Evolutionary conservation across 1,284 basidiomycete genomes (phyloP).

Genomic region (Mycena sp.): DNA sequence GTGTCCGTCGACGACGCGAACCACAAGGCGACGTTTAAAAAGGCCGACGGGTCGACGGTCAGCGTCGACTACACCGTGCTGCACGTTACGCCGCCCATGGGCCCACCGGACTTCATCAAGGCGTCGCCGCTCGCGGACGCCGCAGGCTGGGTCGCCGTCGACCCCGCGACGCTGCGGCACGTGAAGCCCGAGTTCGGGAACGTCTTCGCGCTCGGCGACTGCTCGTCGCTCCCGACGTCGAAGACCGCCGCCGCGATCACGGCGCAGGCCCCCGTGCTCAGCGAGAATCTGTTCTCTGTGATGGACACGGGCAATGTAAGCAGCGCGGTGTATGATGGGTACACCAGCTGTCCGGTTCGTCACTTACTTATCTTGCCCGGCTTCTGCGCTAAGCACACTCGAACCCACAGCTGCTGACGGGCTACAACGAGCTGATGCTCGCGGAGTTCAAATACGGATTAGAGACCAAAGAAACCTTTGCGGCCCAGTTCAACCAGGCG

Average conservation of each 20-base stretch:
- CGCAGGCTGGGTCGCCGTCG: slow-evolving; percentile 90
- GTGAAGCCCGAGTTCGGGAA: slow-evolving; percentile 83
- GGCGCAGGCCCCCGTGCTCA: slow-evolving; percentile 90
- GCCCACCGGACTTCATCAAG: slow-evolving; percentile 87
- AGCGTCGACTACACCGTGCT: slow-evolving; percentile 85
- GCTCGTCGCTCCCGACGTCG: slow-evolving; percentile 90
- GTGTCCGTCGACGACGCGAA: slow-evolving; percentile 75
- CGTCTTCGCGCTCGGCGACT: slow-evolving; percentile 92
- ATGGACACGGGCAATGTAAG: slow-evolving; percentile 78
- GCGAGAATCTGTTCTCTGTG: slow-evolving; percentile 86
- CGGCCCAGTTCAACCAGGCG: slow-evolving; percentile 73
- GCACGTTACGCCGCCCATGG: slow-evolving; percentile 94
- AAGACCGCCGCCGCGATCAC: slow-evolving; percentile 97
- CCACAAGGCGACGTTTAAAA: slow-evolving; percentile 88
- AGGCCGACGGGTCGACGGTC: slow-evolving; percentile 70
- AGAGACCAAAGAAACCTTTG: slow-evolving; percentile 89
- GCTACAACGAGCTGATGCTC: slow-evolving; percentile 88
- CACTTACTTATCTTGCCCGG: slow-evolving; percentile 8
- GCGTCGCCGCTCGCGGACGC: slow-evolving; percentile 81
- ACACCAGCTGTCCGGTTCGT: slow-evolving; percentile 85
- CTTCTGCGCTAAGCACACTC: slow-evolving; percentile 30
- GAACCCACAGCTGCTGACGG: slow-evolving; percentile 73
- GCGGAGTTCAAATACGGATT: slow-evolving; percentile 92
- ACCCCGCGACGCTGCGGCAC: slow-evolving; percentile 85
- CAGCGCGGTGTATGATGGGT: slow-evolving; percentile 80